Conservation (phyloP, 1,139 yeast species). For the Debaryomycetaceae sp. region DNA sequence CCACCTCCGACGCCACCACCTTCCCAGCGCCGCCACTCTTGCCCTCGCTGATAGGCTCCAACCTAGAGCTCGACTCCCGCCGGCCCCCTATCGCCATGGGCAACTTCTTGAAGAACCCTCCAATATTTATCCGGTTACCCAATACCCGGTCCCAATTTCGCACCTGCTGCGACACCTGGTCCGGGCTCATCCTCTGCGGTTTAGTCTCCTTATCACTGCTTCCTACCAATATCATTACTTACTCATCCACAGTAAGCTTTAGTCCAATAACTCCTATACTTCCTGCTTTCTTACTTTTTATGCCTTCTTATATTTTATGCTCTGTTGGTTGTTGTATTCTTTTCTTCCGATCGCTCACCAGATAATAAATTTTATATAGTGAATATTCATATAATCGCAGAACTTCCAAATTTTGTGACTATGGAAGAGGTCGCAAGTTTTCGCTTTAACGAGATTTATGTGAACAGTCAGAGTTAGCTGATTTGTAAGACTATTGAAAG, state of each 20-base stretch:
- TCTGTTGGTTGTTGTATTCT: neutral
- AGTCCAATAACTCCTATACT: no score
- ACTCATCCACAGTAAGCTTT: neutral
- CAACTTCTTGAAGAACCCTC: slow-evolving; percentile 17
- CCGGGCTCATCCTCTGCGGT: neutral
- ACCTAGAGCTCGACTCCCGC: neutral
- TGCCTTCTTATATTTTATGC: no score
- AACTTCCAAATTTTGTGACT: neutral
- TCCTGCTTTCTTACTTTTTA: no score
- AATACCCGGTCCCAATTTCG: neutral
- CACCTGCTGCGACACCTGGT: neutral
- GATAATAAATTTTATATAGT: neutral
- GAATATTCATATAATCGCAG: no score
- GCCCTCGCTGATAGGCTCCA: neutral
- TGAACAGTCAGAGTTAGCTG: no score
- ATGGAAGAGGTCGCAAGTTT: no score
- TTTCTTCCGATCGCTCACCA: neutral
- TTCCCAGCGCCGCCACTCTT: neutral
- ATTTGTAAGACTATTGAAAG: no score
- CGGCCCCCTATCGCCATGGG: slow-evolving; percentile 5
- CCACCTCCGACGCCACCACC: neutral
- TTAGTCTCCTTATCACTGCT: neutral
- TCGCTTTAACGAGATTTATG: no score
- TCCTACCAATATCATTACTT: neutral
- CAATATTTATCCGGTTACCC: slow-evolving; percentile 14